Evolutionary conservation across 176 grass and related monocot genomes (phyloP).

Genomic region (Bolboschoenus planiculmis): DNA sequence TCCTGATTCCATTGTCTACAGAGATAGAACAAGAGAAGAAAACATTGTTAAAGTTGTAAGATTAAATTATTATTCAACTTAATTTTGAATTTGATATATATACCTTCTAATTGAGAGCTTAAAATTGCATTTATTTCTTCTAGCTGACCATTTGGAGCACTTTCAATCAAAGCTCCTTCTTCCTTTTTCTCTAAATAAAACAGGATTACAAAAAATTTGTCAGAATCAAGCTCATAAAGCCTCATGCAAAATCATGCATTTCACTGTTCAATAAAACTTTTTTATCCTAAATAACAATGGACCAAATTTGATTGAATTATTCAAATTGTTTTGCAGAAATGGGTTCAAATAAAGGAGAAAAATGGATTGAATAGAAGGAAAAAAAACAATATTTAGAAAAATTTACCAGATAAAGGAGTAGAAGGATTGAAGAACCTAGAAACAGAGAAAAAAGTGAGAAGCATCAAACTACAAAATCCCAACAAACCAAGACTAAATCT

Average conservation of each 20-base stretch:
- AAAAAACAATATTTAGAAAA: not conserved
- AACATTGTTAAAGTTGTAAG: not conserved
- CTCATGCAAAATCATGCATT: not conserved
- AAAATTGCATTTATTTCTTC: not conserved
- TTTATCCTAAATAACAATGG: not conserved
- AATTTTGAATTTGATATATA: slow-evolving; percentile 8
- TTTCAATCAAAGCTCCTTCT: not conserved
- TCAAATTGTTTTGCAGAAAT: no score
- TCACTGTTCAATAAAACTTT: not conserved
- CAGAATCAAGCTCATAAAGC: not conserved
- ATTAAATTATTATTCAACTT: not conserved
- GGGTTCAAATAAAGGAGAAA: no score
- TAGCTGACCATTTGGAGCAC: not conserved
- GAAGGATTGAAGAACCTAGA: slow-evolving; percentile 23
- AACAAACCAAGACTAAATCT: slow-evolving; percentile 20
- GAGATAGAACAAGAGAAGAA: not conserved
- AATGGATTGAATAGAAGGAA: not conserved
- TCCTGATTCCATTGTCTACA: slow-evolving; percentile 17
- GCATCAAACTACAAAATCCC: slow-evolving; percentile 10
- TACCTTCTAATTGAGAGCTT: slow-evolving; percentile 3
- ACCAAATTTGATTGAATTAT: not conserved
- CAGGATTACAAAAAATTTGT: not conserved
- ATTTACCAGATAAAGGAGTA: slow-evolving; percentile 6
- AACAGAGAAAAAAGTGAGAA: slow-evolving; percentile 21
- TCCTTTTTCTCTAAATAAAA: not conserved